Conservation (phyloP, 257 asterid species). For the Petunia secreta region DNA sequence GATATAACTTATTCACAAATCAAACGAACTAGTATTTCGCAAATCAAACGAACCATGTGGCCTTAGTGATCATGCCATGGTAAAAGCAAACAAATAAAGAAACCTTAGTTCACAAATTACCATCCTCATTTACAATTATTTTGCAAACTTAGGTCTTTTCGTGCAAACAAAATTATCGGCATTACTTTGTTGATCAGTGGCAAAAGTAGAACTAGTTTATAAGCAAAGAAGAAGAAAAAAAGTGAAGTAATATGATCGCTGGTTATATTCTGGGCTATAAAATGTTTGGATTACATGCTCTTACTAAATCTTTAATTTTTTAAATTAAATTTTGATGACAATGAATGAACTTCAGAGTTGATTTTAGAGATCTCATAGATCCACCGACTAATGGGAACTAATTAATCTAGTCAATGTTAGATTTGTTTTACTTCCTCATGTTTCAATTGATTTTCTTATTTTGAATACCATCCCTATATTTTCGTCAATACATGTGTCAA, state of each 20-base stretch:
- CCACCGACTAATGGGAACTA: slow-evolving; percentile 17
- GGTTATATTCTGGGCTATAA: neutral
- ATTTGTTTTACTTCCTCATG: neutral
- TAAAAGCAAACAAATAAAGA: too few relatives aligned
- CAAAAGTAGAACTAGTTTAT: neutral
- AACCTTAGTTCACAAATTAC: too few relatives aligned
- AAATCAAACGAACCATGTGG: too few relatives aligned
- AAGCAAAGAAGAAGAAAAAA: neutral
- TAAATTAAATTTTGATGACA: neutral
- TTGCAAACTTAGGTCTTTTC: neutral
- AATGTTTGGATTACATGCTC: slow-evolving; percentile 5
- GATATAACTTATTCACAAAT: too few relatives aligned
- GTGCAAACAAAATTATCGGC: neutral
- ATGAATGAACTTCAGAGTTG: neutral
- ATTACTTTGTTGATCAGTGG: neutral
- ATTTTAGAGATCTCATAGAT: neutral
- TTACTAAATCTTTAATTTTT: neutral
- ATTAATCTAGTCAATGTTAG: neutral
- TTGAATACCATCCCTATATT: slow-evolving; percentile 1
- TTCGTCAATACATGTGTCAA: slow-evolving; percentile 6
- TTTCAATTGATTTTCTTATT: neutral
- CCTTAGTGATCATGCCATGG: too few relatives aligned
- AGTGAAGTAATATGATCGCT: neutral
- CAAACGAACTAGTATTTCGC: too few relatives aligned
- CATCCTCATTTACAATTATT: neutral